phyloP scores from a whole-genome alignment of 1,284 basidiomycete species.

The Vanrija pseudolonga region DNA sequence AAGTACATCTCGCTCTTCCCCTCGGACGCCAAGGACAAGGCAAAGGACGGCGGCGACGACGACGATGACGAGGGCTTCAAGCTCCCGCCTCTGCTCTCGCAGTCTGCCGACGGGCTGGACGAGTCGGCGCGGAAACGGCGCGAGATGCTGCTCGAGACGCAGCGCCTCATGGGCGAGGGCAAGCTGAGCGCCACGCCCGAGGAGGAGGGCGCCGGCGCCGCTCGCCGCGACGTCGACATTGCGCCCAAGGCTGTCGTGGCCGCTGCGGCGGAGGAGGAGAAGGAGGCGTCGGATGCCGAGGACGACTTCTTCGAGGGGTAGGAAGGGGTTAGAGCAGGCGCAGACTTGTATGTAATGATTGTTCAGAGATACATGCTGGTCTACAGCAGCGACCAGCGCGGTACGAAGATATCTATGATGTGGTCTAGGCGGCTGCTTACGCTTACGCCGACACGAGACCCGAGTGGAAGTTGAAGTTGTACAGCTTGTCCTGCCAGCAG shows the following conservation, averaged over 20 bases:
- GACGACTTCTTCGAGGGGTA: slow-evolving; percentile 56
- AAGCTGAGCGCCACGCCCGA: slow-evolving; percentile 64
- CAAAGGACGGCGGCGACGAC: slow-evolving; percentile 12
- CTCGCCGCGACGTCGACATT: slow-evolving; percentile 2
- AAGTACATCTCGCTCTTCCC: slow-evolving; percentile 86
- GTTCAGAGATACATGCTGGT: too few relatives aligned
- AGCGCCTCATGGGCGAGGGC: slow-evolving; percentile 61
- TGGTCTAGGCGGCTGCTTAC: too few relatives aligned
- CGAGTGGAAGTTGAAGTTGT: slow-evolving; percentile 47
- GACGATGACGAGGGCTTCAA: slow-evolving; percentile 21
- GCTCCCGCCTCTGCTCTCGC: slow-evolving; percentile 53
- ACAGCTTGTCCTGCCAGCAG: slow-evolving; percentile 41
- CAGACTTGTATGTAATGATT: not conserved
- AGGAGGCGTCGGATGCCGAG: slow-evolving; percentile 33
- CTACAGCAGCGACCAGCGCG: too few relatives aligned
- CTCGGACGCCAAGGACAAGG: slow-evolving; percentile 39
- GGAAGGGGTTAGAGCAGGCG: slow-evolving; percentile 46
- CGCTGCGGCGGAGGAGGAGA: slow-evolving; percentile 16
- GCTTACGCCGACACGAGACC: slow-evolving; percentile 8
- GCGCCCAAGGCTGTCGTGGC: not conserved
- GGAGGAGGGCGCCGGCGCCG: slow-evolving; percentile 15
- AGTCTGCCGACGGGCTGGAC: slow-evolving; percentile 23
- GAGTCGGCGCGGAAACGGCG: slow-evolving; percentile 57
- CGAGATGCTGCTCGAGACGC: slow-evolving; percentile 61
- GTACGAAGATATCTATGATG: too few relatives aligned